Conservation (phyloP, 2,329 filamentous ascomycete genomes). For the Colletotrichum somersetense region DNA sequence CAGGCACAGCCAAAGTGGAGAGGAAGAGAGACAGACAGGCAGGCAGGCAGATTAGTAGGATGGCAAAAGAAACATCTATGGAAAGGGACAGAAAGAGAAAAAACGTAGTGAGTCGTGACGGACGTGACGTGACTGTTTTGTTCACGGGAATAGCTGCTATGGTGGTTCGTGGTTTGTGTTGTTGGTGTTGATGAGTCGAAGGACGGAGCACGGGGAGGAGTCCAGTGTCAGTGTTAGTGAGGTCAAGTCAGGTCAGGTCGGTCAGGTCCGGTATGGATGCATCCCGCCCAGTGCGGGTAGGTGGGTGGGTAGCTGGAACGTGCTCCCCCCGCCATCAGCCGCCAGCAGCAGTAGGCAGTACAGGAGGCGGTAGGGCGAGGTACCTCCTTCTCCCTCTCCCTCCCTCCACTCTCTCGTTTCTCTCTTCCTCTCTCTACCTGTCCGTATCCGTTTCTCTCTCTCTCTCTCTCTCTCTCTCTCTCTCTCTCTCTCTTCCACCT, state of each 20-base stretch:
- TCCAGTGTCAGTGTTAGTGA: slow-evolving; percentile 29
- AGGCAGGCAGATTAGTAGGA: slow-evolving; percentile 25
- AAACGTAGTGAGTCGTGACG: slow-evolving; percentile 35
- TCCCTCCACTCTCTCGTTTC: not conserved
- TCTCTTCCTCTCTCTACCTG: not conserved
- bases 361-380: slow-evolving; percentile 7
- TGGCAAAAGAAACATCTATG: slow-evolving; percentile 33
- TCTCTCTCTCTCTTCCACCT: too few relatives aligned
- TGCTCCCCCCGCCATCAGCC: slow-evolving; percentile 21
- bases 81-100: slow-evolving; percentile 39
- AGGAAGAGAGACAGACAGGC: slow-evolving; percentile 18
- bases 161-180: slow-evolving; percentile 28
- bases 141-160: slow-evolving; percentile 40
- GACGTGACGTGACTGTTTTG: slow-evolving; percentile 39
- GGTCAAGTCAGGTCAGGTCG: slow-evolving; percentile 29
- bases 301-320: slow-evolving; percentile 15
- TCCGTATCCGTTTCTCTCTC: not conserved
- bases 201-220: slow-evolving; percentile 35
- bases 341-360: slow-evolving; percentile 2
- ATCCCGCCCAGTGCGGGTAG: slow-evolving; percentile 25
- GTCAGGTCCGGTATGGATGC: slow-evolving; percentile 6
- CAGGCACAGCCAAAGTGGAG: slow-evolving; percentile 38
- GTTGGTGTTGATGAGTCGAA: slow-evolving; percentile 42
- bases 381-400: not conserved
- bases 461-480: not conserved